These are phyloP conservation scores for Peribolospora kevripleyi DNA, from an alignment of 768 basidiomycete species.

Conservation along the genomic window DNA sequence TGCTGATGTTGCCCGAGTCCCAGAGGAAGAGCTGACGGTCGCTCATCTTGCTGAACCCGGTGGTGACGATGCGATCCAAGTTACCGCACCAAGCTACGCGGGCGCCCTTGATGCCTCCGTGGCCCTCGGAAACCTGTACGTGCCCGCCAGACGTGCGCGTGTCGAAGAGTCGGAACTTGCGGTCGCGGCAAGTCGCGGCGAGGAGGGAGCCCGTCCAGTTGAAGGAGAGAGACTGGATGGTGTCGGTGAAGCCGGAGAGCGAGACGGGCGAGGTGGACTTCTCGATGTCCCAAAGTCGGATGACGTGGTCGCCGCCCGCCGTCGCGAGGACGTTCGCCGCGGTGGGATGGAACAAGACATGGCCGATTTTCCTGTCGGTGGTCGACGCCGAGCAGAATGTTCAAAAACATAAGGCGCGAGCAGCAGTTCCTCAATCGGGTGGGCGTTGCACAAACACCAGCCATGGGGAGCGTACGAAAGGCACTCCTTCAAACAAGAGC, in stretches of 20 bases:
- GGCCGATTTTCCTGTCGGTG: conserved; percentile 60
- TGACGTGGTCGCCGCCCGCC: conserved; percentile 56
- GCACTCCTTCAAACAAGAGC: too few species aligned
- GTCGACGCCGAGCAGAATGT: neutral
- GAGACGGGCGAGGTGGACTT: conserved; percentile 38
- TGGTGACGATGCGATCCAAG: conserved; percentile 65
- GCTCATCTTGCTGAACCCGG: conserved; percentile 90
- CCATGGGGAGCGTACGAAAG: too few species aligned
- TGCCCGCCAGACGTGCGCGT: conserved; percentile 60
- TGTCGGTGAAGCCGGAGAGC: conserved; percentile 52
- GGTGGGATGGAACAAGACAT: conserved; percentile 80
- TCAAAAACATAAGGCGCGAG: conserved; percentile 18
- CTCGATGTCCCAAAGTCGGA: conserved; percentile 79
- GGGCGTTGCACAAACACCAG: too few species aligned
- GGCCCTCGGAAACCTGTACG: conserved; percentile 58
- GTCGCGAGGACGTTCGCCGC: conserved; percentile 59
- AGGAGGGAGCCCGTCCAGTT: neutral
- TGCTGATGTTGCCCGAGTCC: conserved; percentile 55
- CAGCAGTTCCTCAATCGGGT: neutral
- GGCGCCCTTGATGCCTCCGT: conserved; percentile 78
- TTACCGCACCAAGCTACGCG: conserved; percentile 80
- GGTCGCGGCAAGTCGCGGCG: conserved; percentile 50
- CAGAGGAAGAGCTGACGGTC: conserved; percentile 76
- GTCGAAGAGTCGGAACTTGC: conserved; percentile 78
- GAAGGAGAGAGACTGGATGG: conserved; percentile 25